Conservation (phyloP, 306 rosid genomes). For the Castanea crenata region DNA sequence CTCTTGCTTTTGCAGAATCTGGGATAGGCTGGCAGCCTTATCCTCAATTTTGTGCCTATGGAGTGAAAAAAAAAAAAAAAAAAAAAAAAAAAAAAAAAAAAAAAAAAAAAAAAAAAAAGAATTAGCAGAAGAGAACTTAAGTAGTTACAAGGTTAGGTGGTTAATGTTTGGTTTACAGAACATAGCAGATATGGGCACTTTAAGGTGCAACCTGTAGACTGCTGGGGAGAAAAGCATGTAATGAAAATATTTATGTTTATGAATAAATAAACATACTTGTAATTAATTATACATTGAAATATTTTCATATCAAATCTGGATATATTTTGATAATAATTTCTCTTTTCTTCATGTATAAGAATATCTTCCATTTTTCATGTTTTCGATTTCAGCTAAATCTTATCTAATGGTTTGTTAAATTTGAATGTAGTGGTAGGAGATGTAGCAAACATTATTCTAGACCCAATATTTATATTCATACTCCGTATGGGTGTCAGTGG, state of each 20-base stretch:
- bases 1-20: too few species aligned
- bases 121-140: not conserved
- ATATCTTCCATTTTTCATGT: not conserved
- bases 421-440: slow-evolving; percentile 74
- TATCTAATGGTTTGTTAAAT: not conserved
- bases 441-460: slow-evolving; percentile 77
- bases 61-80: not conserved
- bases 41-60: not conserved
- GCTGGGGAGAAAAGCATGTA: not conserved
- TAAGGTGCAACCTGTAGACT: not conserved
- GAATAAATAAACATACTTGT: not conserved
- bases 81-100: not conserved
- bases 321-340: not conserved
- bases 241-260: not conserved
- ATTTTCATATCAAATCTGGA: not conserved
- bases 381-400: not conserved
- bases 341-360: not conserved
- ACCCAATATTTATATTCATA: slow-evolving; percentile 70
- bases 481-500: slow-evolving; percentile 74
- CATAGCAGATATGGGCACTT: not conserved
- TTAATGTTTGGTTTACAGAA: not conserved
- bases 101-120: not conserved
- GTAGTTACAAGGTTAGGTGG: not conserved
- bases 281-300: not conserved
- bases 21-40: too few species aligned